Percentiles rank a stretch among this genome's conserved stretches.
Evolutionary conservation across 805 yeast genomes (phyloP).

Genomic region (Schizosaccharomyces pombe): DNA sequence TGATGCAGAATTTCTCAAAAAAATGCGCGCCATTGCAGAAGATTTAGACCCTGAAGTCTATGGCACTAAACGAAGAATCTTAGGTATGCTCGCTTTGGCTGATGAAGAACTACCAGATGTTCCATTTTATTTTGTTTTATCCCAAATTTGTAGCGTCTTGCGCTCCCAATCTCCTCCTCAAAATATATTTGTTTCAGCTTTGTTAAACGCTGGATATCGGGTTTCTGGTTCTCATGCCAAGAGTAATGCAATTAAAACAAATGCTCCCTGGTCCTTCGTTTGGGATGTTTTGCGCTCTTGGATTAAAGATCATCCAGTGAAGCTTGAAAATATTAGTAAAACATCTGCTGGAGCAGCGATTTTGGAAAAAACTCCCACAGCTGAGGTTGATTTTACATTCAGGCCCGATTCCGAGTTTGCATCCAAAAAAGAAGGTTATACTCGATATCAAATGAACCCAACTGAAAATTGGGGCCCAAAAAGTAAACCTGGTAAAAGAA

Average conservation of each 20-base stretch:
- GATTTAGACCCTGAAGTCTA: constrained; percentile 33
- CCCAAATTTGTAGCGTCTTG: constrained; percentile 48
- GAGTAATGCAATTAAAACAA: constrained; percentile 65
- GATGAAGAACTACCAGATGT: constrained; percentile 33
- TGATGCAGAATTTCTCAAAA: constrained; percentile 38
- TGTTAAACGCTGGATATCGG: constrained; percentile 61
- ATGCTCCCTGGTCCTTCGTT: constrained; percentile 64
- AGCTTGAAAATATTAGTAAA: constrained; percentile 14
- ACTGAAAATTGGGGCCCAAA: constrained; percentile 94
- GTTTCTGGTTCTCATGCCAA: constrained; percentile 78
- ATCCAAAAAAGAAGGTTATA: constrained; percentile 54
- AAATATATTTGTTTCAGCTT: constrained; percentile 45
- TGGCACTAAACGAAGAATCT: constrained; percentile 61
- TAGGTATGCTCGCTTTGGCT: constrained; percentile 83
- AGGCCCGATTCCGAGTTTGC: constrained; percentile 35
- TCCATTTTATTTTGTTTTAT: constrained; percentile 57
- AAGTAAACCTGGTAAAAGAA: constrained; percentile 31
- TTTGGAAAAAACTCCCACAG: constrained; percentile 10
- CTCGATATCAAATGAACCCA: constrained; percentile 80
- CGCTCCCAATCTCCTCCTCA: constrained; percentile 70
- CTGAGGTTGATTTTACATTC: constrained; percentile 29
- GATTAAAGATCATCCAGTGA: constrained; percentile 23
- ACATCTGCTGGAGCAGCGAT: constrained; percentile 16
- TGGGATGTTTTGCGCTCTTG: constrained; percentile 54
- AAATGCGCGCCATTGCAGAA: constrained; percentile 32